These are phyloP conservation scores for Cryptosporidium bovis DNA, from an alignment of 169 alveolate genomes.

Conservation along the genomic window DNA sequence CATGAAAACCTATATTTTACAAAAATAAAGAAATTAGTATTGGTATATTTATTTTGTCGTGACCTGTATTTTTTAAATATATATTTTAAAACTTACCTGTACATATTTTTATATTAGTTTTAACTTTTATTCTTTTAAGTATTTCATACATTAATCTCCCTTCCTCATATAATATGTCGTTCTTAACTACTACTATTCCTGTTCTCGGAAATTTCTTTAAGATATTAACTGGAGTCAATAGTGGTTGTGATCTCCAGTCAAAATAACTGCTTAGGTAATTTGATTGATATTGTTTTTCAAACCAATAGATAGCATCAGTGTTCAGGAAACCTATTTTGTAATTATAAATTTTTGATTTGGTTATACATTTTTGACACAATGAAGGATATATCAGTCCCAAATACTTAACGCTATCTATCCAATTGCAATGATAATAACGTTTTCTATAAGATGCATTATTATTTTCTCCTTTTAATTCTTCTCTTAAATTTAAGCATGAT, in stretches of 20 bases:
- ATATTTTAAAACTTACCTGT: conserved; percentile 9
- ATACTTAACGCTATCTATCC: conserved; percentile 46
- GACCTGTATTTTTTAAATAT: background rate
- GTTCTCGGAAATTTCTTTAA: conserved; percentile 41
- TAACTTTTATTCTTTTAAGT: conserved; percentile 21
- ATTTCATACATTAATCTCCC: conserved; percentile 48
- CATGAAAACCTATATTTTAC: conserved; percentile 52
- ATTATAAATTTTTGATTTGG: conserved; percentile 31
- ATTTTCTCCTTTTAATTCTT: conserved; percentile 4
- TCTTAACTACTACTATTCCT: conserved; percentile 35
- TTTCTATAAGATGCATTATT: background rate
- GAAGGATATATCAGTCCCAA: conserved; percentile 62
- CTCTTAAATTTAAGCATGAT: conserved; percentile 13
- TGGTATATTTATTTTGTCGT: background rate
- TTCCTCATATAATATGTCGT: conserved; percentile 54
- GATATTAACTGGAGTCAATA: conserved; percentile 41
- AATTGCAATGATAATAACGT: conserved; percentile 10
- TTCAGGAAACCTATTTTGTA: conserved; percentile 30
- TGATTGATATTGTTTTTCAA: conserved; percentile 56
- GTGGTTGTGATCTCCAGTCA: conserved; percentile 70
- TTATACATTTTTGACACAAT: conserved; percentile 57
- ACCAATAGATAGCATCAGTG: conserved; percentile 16
- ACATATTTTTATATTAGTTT: background rate
- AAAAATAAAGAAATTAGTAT: background rate
- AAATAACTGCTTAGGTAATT: conserved; percentile 23